Conservation (phyloP, 2,329 filamentous ascomycete species). For the Allantophomopsis lycopodina region DNA sequence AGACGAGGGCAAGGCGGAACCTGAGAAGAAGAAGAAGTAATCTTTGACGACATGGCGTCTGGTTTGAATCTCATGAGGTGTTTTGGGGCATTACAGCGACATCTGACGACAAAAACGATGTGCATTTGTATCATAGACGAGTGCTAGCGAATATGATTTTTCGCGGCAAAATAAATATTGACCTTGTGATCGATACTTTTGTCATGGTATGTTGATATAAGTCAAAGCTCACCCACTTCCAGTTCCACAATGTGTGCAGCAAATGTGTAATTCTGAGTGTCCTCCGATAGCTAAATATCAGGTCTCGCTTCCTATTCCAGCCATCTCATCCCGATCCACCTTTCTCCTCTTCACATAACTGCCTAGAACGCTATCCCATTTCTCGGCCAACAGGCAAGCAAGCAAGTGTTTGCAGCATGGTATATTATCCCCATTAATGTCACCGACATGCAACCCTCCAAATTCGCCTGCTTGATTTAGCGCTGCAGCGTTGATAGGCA, state of each 20-base stretch:
- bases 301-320: conserved; percentile 39
- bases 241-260: neutral
- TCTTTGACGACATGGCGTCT: conserved; percentile 6
- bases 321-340: conserved; percentile 53
- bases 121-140: conserved; percentile 19
- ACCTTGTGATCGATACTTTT: no score
- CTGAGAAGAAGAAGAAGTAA: conserved; percentile 32
- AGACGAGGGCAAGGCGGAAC: conserved; percentile 39
- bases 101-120: conserved; percentile 9
- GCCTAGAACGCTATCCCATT: conserved; percentile 44
- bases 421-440: conserved; percentile 4
- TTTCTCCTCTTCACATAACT: conserved; percentile 37
- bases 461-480: conserved; percentile 20
- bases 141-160: conserved; percentile 10
- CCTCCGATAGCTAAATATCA: neutral
- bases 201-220: no score
- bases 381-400: conserved; percentile 63
- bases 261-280: neutral
- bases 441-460: conserved; percentile 29
- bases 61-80: conserved; percentile 11
- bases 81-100: conserved; percentile 11
- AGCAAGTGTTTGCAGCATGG: conserved; percentile 81
- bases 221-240: neutral
- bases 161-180: neutral
- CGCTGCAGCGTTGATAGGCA: neutral